Conservation (phyloP, 305 asterid genomes). For the Plantago lanceolata region DNA sequence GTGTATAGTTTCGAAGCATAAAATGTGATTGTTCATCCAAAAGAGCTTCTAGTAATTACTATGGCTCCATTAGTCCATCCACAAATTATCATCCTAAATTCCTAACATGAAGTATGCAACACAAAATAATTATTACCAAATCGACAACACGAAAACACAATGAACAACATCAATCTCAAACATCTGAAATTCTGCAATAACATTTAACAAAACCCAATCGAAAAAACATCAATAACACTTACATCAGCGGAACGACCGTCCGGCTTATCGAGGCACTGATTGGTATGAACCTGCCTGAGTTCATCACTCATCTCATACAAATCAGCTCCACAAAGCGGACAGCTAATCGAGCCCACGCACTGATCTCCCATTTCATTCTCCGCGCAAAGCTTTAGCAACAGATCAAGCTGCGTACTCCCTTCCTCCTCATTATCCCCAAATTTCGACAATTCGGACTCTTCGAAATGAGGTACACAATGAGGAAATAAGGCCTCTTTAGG, state of each 20-base stretch:
- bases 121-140: no score
- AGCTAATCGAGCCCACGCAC: slow-evolving; percentile 33
- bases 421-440: slow-evolving; percentile 34
- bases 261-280: slow-evolving; percentile 73
- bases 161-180: not conserved
- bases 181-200: not conserved
- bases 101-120: not conserved
- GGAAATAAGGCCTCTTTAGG: slow-evolving; percentile 9
- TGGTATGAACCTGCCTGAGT: slow-evolving; percentile 62
- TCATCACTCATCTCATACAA: slow-evolving; percentile 58
- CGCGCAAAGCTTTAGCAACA: slow-evolving; percentile 61
- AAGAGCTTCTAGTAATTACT: no score
- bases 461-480: slow-evolving; percentile 19
- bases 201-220: no score
- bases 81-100: not conserved
- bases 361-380: slow-evolving; percentile 34
- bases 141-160: no score
- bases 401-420: slow-evolving; percentile 49
- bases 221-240: slow-evolving; percentile 18
- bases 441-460: slow-evolving; percentile 29
- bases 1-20: not conserved
- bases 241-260: slow-evolving; percentile 44
- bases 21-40: not conserved
- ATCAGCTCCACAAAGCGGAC: slow-evolving; percentile 81
- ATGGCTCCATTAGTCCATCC: no score